A percentile compares a stretch with the other conserved stretches of the same genome.
Conservation (phyloP, 208 protist species). For the Leishmania braziliensis region DNA sequence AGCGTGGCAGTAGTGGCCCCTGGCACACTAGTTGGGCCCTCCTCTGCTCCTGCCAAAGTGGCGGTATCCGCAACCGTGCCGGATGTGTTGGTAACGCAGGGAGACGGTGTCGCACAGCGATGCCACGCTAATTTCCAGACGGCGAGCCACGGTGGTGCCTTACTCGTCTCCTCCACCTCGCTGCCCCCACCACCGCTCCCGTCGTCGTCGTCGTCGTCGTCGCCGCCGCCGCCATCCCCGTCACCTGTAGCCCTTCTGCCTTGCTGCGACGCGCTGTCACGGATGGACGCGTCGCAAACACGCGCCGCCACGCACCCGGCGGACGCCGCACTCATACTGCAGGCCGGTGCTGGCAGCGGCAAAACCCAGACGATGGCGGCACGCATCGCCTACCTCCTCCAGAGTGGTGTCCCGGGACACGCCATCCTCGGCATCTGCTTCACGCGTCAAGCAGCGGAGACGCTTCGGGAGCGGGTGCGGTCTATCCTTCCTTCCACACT, state of each 20-base stretch:
- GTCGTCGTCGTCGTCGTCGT: background rate
- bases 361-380: constrained; percentile 90
- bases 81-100: background rate
- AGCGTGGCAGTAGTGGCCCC: too few relatives aligned
- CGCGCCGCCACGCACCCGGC: constrained; percentile 44
- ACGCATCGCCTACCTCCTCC: constrained; percentile 70
- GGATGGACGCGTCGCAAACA: constrained; percentile 67
- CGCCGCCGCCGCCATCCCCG: background rate
- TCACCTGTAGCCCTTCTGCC: background rate
- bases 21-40: background rate
- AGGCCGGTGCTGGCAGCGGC: constrained; percentile 86
- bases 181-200: background rate
- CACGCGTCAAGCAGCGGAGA: constrained; percentile 80
- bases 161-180: background rate
- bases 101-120: background rate
- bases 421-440: constrained; percentile 85
- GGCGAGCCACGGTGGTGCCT: background rate
- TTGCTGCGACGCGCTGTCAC: background rate
- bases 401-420: constrained; percentile 52
- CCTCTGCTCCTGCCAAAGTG: background rate
- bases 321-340: constrained; percentile 54
- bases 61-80: background rate
- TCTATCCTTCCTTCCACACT: constrained; percentile 38
- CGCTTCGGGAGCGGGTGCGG: constrained; percentile 67
- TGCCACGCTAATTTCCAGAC: background rate